Base-by-base conservation (phyloP, 2,329 filamentous ascomycete species). In the Paecilomyces variotii region DNA sequence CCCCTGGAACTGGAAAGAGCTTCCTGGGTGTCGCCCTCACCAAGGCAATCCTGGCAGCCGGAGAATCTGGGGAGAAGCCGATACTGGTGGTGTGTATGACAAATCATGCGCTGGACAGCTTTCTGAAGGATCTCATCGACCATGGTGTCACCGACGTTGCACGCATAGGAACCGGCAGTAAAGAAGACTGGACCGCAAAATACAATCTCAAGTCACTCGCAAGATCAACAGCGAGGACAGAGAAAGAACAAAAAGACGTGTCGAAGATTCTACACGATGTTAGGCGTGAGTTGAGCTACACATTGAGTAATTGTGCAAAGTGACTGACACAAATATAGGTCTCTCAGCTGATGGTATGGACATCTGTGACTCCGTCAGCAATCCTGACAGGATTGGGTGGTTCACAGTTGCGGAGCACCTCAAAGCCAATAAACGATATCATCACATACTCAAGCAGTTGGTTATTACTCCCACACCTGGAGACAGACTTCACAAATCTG, bases 51-150 rank as follows among this genome's bases (percentile, higher is more conserved):
- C 58, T 72, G 4, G 62, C 59, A 1, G 68, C 67, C 2, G 60
- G 64, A n/a, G 28, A 35, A 5, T 54, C 55, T 25, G 27, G 14
- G 4, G 53, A 60, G 25, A 69, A 64, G 49, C 70, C 70, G 4
- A 67, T 72, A n/a, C 58, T 72, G 9, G 60, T 66, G 4, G 69
- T 69, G 2, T 71, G 68, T 55, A 60, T 67, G 56, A 71, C 70
- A 9, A 72, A 72, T 54, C 70, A 71, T 56, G 70, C 69, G 11
- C 64, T 72, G 9, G 70, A 72, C 54, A 65, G 60, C 35, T 70
- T 71, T 39, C 60, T 72, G 1, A 60, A 61, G 27, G 65, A 65
- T 45, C 59, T 72, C 4, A 52, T 59, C 19, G 61, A 67, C 11
- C 59, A 64, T 19, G 69, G 68, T 3, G 58, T 72, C 2, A 58